These are phyloP conservation scores for Isabelozyma pseudorhagii DNA, from an alignment of 805 yeast species.

Conservation along the genomic window DNA sequence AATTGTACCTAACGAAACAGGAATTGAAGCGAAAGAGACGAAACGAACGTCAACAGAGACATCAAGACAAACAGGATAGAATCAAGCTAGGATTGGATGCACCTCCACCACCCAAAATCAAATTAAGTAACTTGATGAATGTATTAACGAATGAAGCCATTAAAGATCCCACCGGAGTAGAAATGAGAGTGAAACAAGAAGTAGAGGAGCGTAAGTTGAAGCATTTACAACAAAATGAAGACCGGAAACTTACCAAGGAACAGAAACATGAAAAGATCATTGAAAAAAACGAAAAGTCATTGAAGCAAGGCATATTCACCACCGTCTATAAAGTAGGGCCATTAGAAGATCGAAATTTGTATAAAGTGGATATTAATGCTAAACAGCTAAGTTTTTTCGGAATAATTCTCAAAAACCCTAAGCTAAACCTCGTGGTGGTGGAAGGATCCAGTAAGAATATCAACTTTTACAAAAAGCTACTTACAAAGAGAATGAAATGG, in stretches of 20 bases:
- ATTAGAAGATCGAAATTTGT: slow-evolving; percentile 61
- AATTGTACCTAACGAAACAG: slow-evolving; percentile 64
- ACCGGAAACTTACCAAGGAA: slow-evolving; percentile 59
- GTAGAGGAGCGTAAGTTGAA: slow-evolving; percentile 55
- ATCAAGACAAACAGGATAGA: slow-evolving; percentile 72
- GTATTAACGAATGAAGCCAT: slow-evolving; percentile 84
- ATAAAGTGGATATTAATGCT: slow-evolving; percentile 78
- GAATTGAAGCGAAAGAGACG: slow-evolving; percentile 74
- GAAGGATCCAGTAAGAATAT: slow-evolving; percentile 71
- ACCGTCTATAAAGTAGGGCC: slow-evolving; percentile 57
- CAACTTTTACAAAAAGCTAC: slow-evolving; percentile 58
- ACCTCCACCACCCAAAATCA: slow-evolving; percentile 87
- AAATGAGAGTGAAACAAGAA: slow-evolving; percentile 64
- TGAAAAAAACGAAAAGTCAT: slow-evolving; percentile 45
- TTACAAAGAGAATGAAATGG: slow-evolving; percentile 71
- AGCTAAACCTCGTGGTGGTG: slow-evolving; percentile 58
- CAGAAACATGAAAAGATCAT: slow-evolving; percentile 49
- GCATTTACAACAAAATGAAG: slow-evolving; percentile 63
- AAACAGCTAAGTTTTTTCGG: slow-evolving; percentile 70
- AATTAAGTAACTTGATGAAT: slow-evolving; percentile 78
- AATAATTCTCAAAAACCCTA: slow-evolving; percentile 44
- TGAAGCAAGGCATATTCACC: slow-evolving; percentile 49
- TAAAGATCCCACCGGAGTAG: slow-evolving; percentile 85
- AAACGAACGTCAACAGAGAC: slow-evolving; percentile 59
- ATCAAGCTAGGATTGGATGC: slow-evolving; percentile 79